Evolutionary conservation across 805 yeast genomes (phyloP), one percentile per base, ranked within the genome.

Genomic region (Candida palmyrensis): DNA sequence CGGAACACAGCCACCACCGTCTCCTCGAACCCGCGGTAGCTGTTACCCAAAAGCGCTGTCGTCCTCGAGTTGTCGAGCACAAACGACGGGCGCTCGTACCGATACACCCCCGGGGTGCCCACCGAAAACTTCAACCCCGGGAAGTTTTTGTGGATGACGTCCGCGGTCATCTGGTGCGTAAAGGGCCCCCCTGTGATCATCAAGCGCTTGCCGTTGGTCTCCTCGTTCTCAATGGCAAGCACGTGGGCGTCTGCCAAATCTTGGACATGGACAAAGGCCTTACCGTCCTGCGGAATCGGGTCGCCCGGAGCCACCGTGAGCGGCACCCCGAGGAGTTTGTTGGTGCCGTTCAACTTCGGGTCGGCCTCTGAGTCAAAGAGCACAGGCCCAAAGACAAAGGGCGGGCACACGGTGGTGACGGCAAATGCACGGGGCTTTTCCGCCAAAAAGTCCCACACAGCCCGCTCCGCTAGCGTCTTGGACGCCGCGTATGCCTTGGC

Each of bases 341-440:
- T 59, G n/a, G 71, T 63, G 9, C 62, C 49, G 53, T 66, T 67
- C 48, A 67, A 55, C 19, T 36, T 36, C 7, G 42, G 66, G 34
- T 55, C 54, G 24, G 42, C 49, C 25, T 42, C 18, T 18, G 35
- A 35, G 20, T 33, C 40, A 29, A 41, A 41, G 14, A 61, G 66
- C 44, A 76, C 78, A 5, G 83, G 83, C 3, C 83, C 84, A 42
- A 74, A 67, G 1, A 76, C 80, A 48, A 59, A 73, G 9, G 70
- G 68, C 7, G 83, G 82, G 41, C 72, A 71, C 15, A 77, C 66
- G 2, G 73, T 61, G 25, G 68, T 57, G 32, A 76, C 44, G 22
- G 51, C 48, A 47, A 69, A 71, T 20, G 47, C 24, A 43, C 61
- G 39, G 31, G 45, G 33, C 39, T 53, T 23, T 37, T 48, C 40